A percentile compares a stretch with the other conserved stretches of the same genome.
These are phyloP conservation scores for Blepharisma japonicum DNA, from an alignment of 73 alveolate species.

Conservation along the genomic window DNA sequence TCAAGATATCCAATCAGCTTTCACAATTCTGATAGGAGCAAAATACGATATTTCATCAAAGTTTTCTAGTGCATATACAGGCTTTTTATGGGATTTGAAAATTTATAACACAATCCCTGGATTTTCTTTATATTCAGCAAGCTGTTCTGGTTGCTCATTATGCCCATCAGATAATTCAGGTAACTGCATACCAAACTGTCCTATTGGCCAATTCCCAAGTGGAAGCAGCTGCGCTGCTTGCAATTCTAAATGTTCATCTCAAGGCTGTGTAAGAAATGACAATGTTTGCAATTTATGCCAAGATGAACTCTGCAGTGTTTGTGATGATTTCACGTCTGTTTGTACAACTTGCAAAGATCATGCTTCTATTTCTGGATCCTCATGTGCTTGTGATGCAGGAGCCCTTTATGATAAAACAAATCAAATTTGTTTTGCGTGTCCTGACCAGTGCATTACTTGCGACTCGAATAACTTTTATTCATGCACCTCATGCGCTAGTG, in stretches of 20 bases:
- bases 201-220: not conserved
- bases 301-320: not conserved
- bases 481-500: not conserved
- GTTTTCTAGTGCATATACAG: not conserved
- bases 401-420: too few species aligned
- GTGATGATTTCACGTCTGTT: not conserved
- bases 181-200: not conserved
- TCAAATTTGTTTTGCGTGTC: too few species aligned
- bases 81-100: not conserved
- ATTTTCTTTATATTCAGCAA: not conserved
- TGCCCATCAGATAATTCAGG: not conserved
- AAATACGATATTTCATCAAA: not conserved
- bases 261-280: constrained; percentile 1
- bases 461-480: not conserved
- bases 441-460: too few species aligned
- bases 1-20: too few species aligned
- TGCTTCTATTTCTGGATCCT: not conserved
- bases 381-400: too few species aligned
- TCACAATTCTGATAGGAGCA: not conserved
- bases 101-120: not conserved
- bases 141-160: not conserved
- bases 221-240: not conserved
- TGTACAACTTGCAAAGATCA: not conserved
- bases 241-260: not conserved
- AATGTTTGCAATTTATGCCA: not conserved